Evolutionary conservation across 106 monocot species (phyloP), one percentile per base, ranked within the genome.

Genomic region (Acanthochlamys bracteata): DNA sequence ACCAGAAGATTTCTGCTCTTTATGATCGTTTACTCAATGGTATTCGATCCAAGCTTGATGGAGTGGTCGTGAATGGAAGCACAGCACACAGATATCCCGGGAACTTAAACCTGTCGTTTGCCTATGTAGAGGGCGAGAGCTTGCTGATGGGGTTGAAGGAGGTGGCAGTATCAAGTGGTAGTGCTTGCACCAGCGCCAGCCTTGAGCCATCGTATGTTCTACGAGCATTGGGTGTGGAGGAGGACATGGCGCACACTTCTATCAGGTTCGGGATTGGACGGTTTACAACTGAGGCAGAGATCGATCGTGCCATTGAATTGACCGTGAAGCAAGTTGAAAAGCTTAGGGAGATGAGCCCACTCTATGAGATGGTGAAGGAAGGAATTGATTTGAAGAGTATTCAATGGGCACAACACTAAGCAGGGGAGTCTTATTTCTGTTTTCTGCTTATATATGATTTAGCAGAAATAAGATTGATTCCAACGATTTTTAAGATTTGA

Each of bases 331-430:
- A 90, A 66, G 90, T 96, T 41, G 80, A 85, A 84, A 96, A 90
- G 76, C 78, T 96, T 58, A 75, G 95, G 69, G 86, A 90, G 63
- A 90, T 96, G 95, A 96, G 95, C 49, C 95, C 95, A 7, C 76
- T 96, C 12, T 96, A 90, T 69, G 90, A 96, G 95, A 85, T 96
- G 87, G 90, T 84, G 22, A 90, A 96, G 79, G 95, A 86, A 40
- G 95, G 90, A 42, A 85, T 96, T 25, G 84, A 96, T 61, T 72
- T 96, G 68, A 90, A 88, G 87, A 87, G 66, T 25, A 88, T 96
- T 49, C 82, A 96, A 52, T 96, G 95, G 95, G 61, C 87, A 4
- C 90, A 96, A 40, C 95, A 96, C 55, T 88, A 59, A 79, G 46
- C 33, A 20, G 11, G 8, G 2, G 1, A 61, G 14, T 2, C 49